Evolutionary conservation across 2,329 filamentous ascomycete genomes (phyloP), one percentile per base, ranked within the genome.

Genomic region (Fusarium euwallaceae): DNA sequence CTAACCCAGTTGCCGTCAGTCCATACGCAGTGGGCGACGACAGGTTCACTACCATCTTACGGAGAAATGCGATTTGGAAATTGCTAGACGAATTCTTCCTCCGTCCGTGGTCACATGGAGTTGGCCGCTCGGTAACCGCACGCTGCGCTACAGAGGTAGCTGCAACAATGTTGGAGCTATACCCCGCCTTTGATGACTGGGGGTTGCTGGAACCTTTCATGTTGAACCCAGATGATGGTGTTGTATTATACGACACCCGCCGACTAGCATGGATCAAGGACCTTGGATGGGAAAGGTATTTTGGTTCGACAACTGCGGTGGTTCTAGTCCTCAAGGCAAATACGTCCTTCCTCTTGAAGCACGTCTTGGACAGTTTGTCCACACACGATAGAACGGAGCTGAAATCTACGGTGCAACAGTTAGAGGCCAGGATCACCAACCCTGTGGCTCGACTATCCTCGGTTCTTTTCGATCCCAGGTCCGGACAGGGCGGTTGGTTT

Each of bases 31-130:
- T 41, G 9, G 9, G 37, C 4, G 6, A 6, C n/a, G 2, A 3
- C 17, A n/a, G 4, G 2, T 41, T 41, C 17, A 41, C 37, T 41
- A 0, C 0, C 9, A n/a, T n/a, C 37, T n/a, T 10, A 0, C 17
- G 37, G 37, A n/a, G 9, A n/a, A 41, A 41, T 11, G 37, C 17
- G 8, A 41, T 41, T n/a, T 41, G 37, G 37, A 41, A n/a, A 10
- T 41, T 41, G 37, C 37, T 41, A 10, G 2, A 41, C 4, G 37
- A 41, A n/a, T n/a, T 41, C 10, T 4, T 41, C 9, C 0, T 11
- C 17, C 16, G 16, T 17, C 36, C 4, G 7, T n/a, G 36, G 36
- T 39, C 36, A 9, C 8, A 1, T 39, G 7, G 16, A 16, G 1
- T 32, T 32, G 4, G 16, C 3, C 1, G 2, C 17, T n/a, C 37